Evolutionary conservation across 768 basidiomycete genomes (phyloP), one percentile per base, ranked within the genome.

Genomic region (Psilocybe cubensis): DNA sequence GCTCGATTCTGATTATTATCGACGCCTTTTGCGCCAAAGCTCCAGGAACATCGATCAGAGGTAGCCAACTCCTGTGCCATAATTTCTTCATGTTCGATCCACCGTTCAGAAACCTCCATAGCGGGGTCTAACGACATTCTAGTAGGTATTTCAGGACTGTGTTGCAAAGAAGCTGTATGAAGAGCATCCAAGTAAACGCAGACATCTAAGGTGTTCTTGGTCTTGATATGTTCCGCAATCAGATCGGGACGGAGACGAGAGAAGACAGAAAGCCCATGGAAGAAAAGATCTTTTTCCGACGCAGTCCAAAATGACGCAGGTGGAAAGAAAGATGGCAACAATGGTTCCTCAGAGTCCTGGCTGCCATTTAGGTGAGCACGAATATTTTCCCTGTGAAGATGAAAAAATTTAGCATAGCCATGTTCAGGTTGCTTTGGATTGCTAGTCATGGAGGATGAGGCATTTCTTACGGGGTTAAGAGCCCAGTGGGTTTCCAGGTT

Each of bases 221-320:
- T 85, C 57, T 77, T 76, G n/a, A 94, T 74, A 47, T 80, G 80
- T 4, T 74, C 77, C 0, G 91, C 85, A 48, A 95, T 88, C 45
- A 94, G 79, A 69, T 94, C 93, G 0, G 91, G 89, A 20, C 91
- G 74, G 41, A 89, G 77, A 23, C 89, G 81, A 18, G 92, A 94
- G 70, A 89, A 74, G 1, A 85, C 68, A 24, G 80, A 71, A 20
- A 94, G 70, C 0, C 82, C 87, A 68, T 83, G 87, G 69, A 93
- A 94, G 72, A 94, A 91, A 0, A 66, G 61, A 24, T 84, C 77
- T 59, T 89, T 88, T 65, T 95, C 93, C n/a, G 72, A 61, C 0
- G 78, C 68, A 3, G 87, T 84, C 92, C 92, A 94, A 56, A 73
- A 77, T 20, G 35, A 78, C 72, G 42, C 72, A 62, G 28, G 81